These are phyloP conservation scores for Phellinidium pouzarii DNA, from an alignment of 1,284 basidiomycete species.

Conservation along the genomic window DNA sequence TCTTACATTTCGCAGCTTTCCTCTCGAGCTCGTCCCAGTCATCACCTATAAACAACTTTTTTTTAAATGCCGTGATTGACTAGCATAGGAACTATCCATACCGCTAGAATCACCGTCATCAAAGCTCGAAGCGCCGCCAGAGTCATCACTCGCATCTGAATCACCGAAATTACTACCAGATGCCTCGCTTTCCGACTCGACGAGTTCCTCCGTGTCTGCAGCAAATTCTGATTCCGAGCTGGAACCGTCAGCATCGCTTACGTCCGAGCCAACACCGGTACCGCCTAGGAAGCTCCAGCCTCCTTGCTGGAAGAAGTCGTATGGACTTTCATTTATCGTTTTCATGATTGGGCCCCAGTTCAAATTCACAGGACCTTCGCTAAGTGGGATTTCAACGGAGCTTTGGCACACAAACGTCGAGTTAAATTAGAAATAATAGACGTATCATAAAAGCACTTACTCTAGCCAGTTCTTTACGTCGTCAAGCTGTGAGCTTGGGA, in stretches of 20 bases:
- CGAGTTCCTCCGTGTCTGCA: constrained; percentile 50
- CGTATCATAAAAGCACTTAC: constrained; percentile 41
- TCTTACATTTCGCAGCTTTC: constrained; percentile 78
- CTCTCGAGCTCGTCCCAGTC: constrained; percentile 95
- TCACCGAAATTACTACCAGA: constrained; percentile 51
- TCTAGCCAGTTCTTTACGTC: constrained; percentile 99
- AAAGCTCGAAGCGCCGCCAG: constrained; percentile 61
- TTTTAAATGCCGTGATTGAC: not conserved
- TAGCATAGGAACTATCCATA: constrained; percentile 21
- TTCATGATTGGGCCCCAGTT: constrained; percentile 99
- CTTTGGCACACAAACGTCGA: constrained; percentile 34
- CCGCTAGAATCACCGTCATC: constrained; percentile 67
- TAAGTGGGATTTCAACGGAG: constrained; percentile 94
- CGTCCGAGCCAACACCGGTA: constrained; percentile 60
- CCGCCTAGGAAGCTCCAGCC: constrained; percentile 93
- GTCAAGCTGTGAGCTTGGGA: constrained; percentile 85
- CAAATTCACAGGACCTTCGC: constrained; percentile 94
- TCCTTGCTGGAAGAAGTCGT: constrained; percentile 93
- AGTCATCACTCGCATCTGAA: constrained; percentile 64
- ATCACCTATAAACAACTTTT: constrained; percentile 59
- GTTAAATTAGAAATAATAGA: not conserved
- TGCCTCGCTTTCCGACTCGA: constrained; percentile 43
- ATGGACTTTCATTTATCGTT: constrained; percentile 91
- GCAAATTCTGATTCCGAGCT: constrained; percentile 80
- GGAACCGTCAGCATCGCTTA: constrained; percentile 64